Percentiles rank a stretch among this genome's conserved stretches.
These are phyloP conservation scores for Nectriaceae sp. DNA, from an alignment of 2,329 filamentous ascomycete genomes.

Conservation along the genomic window DNA sequence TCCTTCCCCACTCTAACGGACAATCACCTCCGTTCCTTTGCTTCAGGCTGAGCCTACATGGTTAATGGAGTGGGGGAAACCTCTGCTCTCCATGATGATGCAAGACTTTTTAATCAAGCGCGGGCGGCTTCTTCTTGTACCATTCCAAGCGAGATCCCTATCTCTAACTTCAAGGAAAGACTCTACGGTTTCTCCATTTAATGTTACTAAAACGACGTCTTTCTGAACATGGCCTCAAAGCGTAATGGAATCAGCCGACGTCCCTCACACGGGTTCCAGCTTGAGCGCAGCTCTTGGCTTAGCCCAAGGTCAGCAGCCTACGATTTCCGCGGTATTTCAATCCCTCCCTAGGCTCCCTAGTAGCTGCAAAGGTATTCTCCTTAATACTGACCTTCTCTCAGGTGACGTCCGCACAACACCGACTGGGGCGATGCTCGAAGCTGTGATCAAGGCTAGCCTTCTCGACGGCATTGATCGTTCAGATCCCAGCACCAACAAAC, in stretches of 20 bases:
- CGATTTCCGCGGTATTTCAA: not conserved
- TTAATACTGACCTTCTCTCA: not conserved
- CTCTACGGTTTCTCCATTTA: not conserved
- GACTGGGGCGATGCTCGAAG: not conserved
- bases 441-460: not conserved
- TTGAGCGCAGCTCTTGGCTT: not conserved
- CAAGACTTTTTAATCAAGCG: not conserved
- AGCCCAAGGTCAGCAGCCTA: not conserved
- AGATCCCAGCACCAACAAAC: not conserved
- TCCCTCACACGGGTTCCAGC: not conserved
- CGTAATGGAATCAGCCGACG: not conserved
- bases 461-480: not conserved
- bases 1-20: not conserved
- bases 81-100: not conserved
- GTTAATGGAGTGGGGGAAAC: not conserved
- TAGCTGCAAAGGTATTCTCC: not conserved
- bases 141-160: no score
- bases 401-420: not conserved
- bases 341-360: not conserved
- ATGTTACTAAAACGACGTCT: not conserved
- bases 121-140: not conserved
- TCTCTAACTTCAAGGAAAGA: no score
- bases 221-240: not conserved
- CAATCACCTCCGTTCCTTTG: not conserved
- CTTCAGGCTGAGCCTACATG: not conserved